Base-by-base conservation (phyloP, 139 green algal genomes). In the Diplosphaera chodatii region DNA sequence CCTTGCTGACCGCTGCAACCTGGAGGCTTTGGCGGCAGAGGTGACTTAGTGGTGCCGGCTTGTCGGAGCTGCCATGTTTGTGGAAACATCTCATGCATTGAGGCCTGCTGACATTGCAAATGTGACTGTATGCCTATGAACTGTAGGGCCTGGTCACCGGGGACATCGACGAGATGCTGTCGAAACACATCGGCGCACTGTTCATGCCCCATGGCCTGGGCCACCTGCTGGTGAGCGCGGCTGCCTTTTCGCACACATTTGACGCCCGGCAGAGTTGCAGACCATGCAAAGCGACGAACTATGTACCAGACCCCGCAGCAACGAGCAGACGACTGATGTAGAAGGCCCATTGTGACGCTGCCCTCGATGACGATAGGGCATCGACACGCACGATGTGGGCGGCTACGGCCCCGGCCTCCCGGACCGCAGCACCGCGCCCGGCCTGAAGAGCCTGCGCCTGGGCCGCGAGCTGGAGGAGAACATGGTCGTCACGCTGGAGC, bases 371-470 rank as follows among this genome's bases (percentile, higher is more conserved):
- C 48, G 3, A 27, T 76, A 97, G 40, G 93, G 93, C 33, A 73
- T 97, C 1, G 87, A 97, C 74, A 96, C 90, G 0, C 93, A 98
- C 64, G 93, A 98, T 63, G 93, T 97, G 63, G 93, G 93, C 21
- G 93, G 93, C 4, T 97, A 96, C 72, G 55, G 27, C 21, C 56
- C 59, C 4, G 75, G 68, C 31, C 21, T 3, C 0, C 77, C 80
- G 0, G 32, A 65, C 4, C 72, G 82, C 48, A 63, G 13, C 30
- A 40, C 34, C 18, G 56, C 75, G 22, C 85, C 85, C 25, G 89
- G 89, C 27, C 85, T 84, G 41, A 78, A 72, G 29, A 78, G 74
- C 32, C 78, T 93, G 67, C 82, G 89, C 33, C 92, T 87, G 31
- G 82, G 86, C 13, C 76, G 88, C 33, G 66, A 78, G 32, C 70